Evolutionary conservation across 2,329 filamentous ascomycete species (phyloP).

Genomic region (Zymoseptoria pseudotritici): DNA sequence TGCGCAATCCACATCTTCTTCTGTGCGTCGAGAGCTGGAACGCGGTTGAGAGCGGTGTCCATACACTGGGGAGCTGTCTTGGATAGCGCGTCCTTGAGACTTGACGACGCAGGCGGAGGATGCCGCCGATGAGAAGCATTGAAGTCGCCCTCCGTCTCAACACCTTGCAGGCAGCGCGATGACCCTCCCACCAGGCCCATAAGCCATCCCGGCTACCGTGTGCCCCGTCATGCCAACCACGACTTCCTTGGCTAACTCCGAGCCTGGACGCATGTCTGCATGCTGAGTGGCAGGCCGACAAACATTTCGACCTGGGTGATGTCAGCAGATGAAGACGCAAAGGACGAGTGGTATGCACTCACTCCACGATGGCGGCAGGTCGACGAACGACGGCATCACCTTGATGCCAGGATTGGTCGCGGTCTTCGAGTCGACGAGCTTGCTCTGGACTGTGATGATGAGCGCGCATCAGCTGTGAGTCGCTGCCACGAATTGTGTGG

Average conservation of each 20-base stretch:
- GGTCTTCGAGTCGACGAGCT: too few relatives aligned
- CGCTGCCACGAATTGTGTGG: too few relatives aligned
- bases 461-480: too few relatives aligned
- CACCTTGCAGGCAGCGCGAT: too few relatives aligned
- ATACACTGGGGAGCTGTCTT: constrained; percentile 83
- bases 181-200: too few relatives aligned
- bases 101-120: too few relatives aligned
- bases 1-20: constrained; percentile 73
- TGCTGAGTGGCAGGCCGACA: background rate
- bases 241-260: background rate
- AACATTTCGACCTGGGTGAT: background rate
- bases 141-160: too few relatives aligned
- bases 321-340: background rate
- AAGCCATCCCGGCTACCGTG: too few relatives aligned
- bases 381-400: too few relatives aligned
- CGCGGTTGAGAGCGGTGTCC: constrained; percentile 74
- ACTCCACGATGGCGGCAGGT: background rate
- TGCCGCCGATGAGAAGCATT: too few relatives aligned
- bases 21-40: constrained; percentile 68
- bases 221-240: background rate
- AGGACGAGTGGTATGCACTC: background rate
- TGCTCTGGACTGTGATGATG: too few relatives aligned
- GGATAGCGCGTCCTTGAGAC: constrained; percentile 55
- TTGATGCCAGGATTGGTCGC: too few relatives aligned
- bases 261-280: background rate